phyloP scores from a whole-genome alignment of 1,284 basidiomycete species.

The Marasmius fiardii region DNA sequence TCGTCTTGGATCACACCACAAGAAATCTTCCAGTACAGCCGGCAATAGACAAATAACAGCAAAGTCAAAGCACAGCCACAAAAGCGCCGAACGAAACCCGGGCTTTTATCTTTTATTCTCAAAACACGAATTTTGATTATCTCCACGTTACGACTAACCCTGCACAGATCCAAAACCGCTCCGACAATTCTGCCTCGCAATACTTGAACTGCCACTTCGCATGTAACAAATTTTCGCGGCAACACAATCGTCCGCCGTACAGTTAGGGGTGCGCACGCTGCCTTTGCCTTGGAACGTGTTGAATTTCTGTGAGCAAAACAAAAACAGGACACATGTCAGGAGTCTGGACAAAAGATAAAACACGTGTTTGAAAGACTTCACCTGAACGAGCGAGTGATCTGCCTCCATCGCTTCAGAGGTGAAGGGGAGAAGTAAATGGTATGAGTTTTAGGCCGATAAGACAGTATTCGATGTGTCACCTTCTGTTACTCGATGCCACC shows the following conservation, averaged over 20 bases:
- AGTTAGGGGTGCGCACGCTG: constrained; percentile 51
- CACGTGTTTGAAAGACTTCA: no score
- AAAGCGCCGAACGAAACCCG: neutral
- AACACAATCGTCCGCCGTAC: constrained; percentile 55
- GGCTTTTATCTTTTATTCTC: no score
- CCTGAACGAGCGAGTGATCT: constrained; percentile 54
- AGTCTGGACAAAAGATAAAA: no score
- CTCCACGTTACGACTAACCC: constrained; percentile 1
- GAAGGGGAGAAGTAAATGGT: neutral
- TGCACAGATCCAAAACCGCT: constrained; percentile 71
- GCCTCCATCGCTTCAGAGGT: constrained; percentile 55
- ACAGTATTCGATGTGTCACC: constrained; percentile 28
- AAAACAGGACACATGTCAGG: no score
- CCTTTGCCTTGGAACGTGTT: constrained; percentile 72
- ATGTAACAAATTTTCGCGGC: constrained; percentile 79
- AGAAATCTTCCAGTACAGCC: neutral
- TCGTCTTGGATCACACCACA: neutral
- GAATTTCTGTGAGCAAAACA: constrained; percentile 40
- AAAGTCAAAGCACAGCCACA: neutral
- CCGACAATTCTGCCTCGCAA: constrained; percentile 57
- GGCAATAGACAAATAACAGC: neutral
- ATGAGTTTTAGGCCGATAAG: neutral
- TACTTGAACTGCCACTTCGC: constrained; percentile 61
- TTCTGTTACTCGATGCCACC: constrained; percentile 82
- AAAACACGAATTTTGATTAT: no score